These are phyloP conservation scores for Pseudotsuga menziesii DNA, from an alignment of 75 land plant species.

Conservation along the genomic window DNA sequence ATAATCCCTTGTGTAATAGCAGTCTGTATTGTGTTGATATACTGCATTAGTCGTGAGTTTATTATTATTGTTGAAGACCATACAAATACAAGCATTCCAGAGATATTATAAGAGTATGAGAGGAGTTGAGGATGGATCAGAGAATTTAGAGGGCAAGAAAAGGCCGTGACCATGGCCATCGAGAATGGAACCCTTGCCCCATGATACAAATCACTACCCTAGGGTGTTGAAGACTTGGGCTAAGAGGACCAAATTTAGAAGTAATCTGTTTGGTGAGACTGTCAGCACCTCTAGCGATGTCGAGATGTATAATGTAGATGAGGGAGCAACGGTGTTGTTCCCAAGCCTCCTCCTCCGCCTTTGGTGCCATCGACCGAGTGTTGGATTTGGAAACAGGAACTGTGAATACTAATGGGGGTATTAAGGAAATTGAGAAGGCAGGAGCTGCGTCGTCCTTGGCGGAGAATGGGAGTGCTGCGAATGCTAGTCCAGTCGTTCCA, in stretches of 20 bases:
- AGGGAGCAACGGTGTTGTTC: slow-evolving; percentile 17
- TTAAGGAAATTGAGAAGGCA: slow-evolving; percentile 7
- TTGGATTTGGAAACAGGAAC: slow-evolving; percentile 45
- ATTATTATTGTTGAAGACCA: no score
- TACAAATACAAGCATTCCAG: no score
- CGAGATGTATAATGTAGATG: slow-evolving; percentile 17
- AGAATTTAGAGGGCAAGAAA: neutral
- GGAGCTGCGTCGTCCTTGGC: neutral
- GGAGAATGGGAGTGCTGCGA: neutral
- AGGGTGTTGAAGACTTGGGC: slow-evolving; percentile 64
- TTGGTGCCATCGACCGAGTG: slow-evolving; percentile 5
- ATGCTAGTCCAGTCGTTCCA: neutral
- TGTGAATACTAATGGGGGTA: neutral
- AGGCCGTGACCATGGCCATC: slow-evolving; percentile 69
- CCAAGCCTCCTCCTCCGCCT: slow-evolving; percentile 11
- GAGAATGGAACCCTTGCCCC: slow-evolving; percentile 27
- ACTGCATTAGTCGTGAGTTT: no score
- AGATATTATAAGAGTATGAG: no score
- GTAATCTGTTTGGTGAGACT: slow-evolving; percentile 66
- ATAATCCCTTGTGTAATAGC: no score
- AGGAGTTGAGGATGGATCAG: neutral
- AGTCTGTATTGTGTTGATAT: no score
- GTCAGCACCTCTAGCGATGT: slow-evolving; percentile 26
- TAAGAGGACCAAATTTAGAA: slow-evolving; percentile 69
- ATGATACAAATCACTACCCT: slow-evolving; percentile 31